Base-by-base conservation (phyloP, 192 early-diverging fungal species). In the Bifiguratus adelaidae region DNA sequence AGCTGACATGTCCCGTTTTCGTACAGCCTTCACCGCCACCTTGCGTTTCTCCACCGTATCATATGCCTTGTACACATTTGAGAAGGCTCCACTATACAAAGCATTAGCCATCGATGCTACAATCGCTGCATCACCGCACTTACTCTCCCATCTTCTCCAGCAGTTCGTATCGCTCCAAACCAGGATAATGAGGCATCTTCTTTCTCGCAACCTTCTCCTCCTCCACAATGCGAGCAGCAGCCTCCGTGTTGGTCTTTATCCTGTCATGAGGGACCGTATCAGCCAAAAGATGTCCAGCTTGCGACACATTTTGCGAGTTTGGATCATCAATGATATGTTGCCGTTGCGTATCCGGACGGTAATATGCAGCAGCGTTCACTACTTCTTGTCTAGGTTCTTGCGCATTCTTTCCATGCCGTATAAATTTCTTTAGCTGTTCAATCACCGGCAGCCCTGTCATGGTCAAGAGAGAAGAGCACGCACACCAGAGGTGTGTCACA, bases 1-100 rank as follows among this genome's bases (percentile, higher is more conserved):
- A 15, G 81, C 53, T 51, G 77, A 78, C 50, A 90, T 60, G 15
- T 87, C 82, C 9, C 55, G 52, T 58, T 86, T 92, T 54, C 80
- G 64, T 5, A 86, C 87, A 7, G 86, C 74, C 68, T 92, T 92
- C 58, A 92, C 74, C 9, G 88, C 90, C 24, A 92, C 89, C 37
- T 82, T 56, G 32, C 78, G 52, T 23, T 82, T 67, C 8, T 74
- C 73, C 47, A 61, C 55, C n/a, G 58, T 74, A 42, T 83, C 81
- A 24, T 65, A 44, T 7, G 85, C 89, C 49, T 78, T 76, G 68
- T 85, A 89, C 9, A 91, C 89, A 52, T 79, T 83, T 44, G 81
- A 84, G 65, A 91, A 91, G 13, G 89, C 89, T 26, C 89, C 88
- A 57, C 85, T 87, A 73, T 35, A 32, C 38, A 34, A 20, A 27